Evolutionary conservation across 1,284 basidiomycete species (phyloP).

Genomic region (Rhodotorula glutinis): DNA sequence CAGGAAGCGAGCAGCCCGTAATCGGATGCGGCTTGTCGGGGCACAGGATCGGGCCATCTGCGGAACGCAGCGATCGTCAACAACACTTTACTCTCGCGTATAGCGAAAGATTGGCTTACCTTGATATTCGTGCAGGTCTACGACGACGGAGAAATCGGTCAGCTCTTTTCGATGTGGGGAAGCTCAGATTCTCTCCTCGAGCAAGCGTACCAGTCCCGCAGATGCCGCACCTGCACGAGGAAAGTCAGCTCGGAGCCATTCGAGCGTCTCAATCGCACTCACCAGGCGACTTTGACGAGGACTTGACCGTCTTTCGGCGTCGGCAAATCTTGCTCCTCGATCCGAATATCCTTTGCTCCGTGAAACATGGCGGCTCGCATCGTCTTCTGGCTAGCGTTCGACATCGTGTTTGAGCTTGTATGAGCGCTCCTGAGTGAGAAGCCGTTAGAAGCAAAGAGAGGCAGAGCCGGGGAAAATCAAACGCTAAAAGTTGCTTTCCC

Average conservation of each 20-base stretch:
- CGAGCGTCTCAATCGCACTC: background rate
- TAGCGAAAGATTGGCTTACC: background rate
- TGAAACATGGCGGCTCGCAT: constrained; percentile 46
- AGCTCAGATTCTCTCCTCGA: too few species aligned
- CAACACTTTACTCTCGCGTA: fast-evolving
- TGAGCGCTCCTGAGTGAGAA: background rate
- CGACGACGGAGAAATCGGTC: background rate
- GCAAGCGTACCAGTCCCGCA: constrained; percentile 27
- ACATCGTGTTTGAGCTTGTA: background rate
- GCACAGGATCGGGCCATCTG: constrained; percentile 31
- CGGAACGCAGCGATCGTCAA: too few species aligned
- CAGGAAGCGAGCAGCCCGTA: constrained; percentile 45
- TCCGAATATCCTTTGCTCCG: constrained; percentile 47
- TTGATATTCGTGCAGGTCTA: constrained; percentile 47
- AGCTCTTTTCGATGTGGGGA: background rate
- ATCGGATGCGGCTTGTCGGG: constrained; percentile 43
- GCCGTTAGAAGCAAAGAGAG: background rate
- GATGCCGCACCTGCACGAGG: constrained; percentile 10
- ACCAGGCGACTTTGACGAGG: constrained; percentile 47
- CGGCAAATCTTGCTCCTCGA: constrained; percentile 47
- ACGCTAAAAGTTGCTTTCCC: too few species aligned
- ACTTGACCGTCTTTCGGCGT: constrained; percentile 39
- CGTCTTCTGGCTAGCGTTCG: background rate
- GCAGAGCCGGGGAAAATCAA: background rate
- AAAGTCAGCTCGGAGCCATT: background rate